Evolutionary conservation across 2,329 filamentous ascomycete species (phyloP).

Genomic region (Microdochium paspali): DNA sequence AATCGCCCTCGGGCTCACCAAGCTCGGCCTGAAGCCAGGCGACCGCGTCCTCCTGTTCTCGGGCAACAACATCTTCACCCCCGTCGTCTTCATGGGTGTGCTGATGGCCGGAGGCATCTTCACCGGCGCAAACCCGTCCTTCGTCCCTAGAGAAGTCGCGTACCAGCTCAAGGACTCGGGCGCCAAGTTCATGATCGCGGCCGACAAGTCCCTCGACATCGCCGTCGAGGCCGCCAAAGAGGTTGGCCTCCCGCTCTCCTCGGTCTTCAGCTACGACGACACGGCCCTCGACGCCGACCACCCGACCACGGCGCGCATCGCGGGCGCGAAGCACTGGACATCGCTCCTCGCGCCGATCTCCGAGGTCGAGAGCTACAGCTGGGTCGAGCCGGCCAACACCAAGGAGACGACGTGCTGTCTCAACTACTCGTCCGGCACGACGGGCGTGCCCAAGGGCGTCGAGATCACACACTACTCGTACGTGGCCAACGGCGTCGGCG

Average conservation of each 20-base stretch:
- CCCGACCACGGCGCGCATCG: slow-evolving; percentile 26
- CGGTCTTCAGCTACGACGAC: slow-evolving; percentile 58
- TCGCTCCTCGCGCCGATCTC: slow-evolving; percentile 42
- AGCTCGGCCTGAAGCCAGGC: slow-evolving; percentile 53
- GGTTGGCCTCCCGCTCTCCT: slow-evolving; percentile 41
- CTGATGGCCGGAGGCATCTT: slow-evolving; percentile 74
- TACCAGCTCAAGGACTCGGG: slow-evolving; percentile 67
- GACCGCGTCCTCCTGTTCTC: slow-evolving; percentile 68
- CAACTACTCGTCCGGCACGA: slow-evolving; percentile 75
- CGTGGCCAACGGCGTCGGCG: slow-evolving; percentile 59
- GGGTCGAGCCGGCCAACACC: slow-evolving; percentile 46
- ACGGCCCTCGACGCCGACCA: slow-evolving; percentile 25
- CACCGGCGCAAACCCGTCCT: slow-evolving; percentile 64
- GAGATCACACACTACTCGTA: slow-evolving; percentile 72
- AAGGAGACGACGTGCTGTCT: slow-evolving; percentile 52
- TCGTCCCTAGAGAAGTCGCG: slow-evolving; percentile 60
- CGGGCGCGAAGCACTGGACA: slow-evolving; percentile 45
- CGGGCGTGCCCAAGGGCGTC: slow-evolving; percentile 76
- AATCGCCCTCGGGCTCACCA: slow-evolving; percentile 57
- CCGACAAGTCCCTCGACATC: slow-evolving; percentile 47
- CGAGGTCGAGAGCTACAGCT: slow-evolving; percentile 49
- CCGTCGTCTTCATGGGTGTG: slow-evolving; percentile 60
- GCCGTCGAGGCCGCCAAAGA: slow-evolving; percentile 56
- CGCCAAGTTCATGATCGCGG: slow-evolving; percentile 57
- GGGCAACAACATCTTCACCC: slow-evolving; percentile 65